Evolutionary conservation across 805 yeast genomes (phyloP), one percentile per base, ranked within the genome.

Genomic region (Clavispora santaluciae): DNA sequence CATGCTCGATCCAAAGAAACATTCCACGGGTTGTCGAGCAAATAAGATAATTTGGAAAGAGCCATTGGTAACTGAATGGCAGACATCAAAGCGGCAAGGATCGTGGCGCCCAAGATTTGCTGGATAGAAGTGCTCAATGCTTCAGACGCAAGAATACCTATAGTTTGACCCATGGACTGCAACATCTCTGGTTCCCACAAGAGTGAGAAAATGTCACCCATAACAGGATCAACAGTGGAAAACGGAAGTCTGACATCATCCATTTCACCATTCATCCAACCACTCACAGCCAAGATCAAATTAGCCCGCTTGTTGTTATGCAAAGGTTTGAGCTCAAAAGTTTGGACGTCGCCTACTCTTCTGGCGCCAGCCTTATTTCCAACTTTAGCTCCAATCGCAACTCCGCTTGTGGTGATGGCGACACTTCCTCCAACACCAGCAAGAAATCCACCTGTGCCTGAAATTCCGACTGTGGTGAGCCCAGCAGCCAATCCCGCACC

Each of bases 401-500:
- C 86, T 48, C 96, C 95, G 22, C 95, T 83, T 0, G 95, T 79
- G 6, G 99, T 89, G 37, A 93, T 95, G 17, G 89, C 76, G 0
- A 96, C 88, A 6, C 97, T 86, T 36, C 99, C 99, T 24, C 96
- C 99, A 2, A 91, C 86, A 38, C 99, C 98, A 0, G 97, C 97
- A 23, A 93, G 68, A 50, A 93, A 93, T 1, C 95, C 87, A 12
- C 88, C 64, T 0, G 98, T 88, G n/a, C 99, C 98, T 1, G 86
- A 72, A 17, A 95, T 85, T 23, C 99, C 99, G 17, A 91, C 79
- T 0, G 99, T 93, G 1, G 97, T 83, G 30, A 93, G 70, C 12
- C 98, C 99, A 3, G 98, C 98, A 2, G 98, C 99, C 22, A 93
- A 57, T 55, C 99, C 99, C 1, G 98, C 98, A 38, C 98, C 98